These are phyloP conservation scores for Paramyrothecium sp. DNA, from an alignment of 2,329 filamentous ascomycete genomes.

Conservation along the genomic window DNA sequence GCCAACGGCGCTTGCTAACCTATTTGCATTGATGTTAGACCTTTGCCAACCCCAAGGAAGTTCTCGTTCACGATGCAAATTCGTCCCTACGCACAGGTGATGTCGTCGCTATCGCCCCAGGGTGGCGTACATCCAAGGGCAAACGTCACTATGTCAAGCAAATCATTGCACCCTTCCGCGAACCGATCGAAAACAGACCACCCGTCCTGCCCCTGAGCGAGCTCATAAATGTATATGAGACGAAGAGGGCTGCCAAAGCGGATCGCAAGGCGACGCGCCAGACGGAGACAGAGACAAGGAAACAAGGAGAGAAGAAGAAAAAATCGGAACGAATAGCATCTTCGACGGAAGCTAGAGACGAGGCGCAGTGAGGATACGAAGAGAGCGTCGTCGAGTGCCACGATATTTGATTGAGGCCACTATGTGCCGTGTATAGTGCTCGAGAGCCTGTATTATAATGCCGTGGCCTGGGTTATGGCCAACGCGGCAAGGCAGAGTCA, in stretches of 20 bases:
- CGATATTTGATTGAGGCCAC: too few relatives aligned
- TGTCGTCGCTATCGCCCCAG: conserved; percentile 68
- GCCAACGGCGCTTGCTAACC: conserved; percentile 5
- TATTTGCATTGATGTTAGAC: conserved; percentile 43
- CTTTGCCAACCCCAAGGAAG: conserved; percentile 61
- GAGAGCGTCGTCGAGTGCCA: too few relatives aligned
- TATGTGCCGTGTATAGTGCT: too few relatives aligned
- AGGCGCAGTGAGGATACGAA: neutral
- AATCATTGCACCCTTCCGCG: conserved; percentile 69
- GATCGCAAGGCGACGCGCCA: conserved; percentile 43
- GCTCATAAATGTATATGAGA: conserved; percentile 51
- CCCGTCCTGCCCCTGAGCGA: conserved; percentile 65
- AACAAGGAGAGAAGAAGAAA: conserved; percentile 22
- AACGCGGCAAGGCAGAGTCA: too few relatives aligned
- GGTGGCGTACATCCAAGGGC: conserved; percentile 61
- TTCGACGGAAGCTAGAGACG: neutral
- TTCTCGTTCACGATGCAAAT: conserved; percentile 77
- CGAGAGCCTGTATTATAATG: too few relatives aligned
- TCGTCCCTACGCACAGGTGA: conserved; percentile 73
- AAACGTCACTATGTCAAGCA: conserved; percentile 74
- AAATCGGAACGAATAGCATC: conserved; percentile 18
- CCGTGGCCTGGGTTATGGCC: too few relatives aligned
- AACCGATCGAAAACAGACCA: conserved; percentile 61
- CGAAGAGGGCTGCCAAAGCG: conserved; percentile 56
- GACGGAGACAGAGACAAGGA: conserved; percentile 19